phyloP scores from a whole-genome alignment of 345 rosid species.

The Gossypium arboreum region DNA sequence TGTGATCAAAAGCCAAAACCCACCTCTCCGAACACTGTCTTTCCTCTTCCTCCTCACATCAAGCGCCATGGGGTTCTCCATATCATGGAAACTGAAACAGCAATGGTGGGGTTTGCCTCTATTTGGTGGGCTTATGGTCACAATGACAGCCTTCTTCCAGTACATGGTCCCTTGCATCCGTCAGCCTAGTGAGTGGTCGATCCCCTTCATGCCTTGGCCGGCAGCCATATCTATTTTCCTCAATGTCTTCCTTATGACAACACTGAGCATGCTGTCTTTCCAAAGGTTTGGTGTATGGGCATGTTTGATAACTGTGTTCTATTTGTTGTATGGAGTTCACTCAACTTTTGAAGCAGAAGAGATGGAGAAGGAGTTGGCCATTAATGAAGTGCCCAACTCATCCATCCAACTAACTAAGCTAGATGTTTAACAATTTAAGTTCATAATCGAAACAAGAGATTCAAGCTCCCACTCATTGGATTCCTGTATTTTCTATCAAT shows the following conservation, averaged over 20 bases:
- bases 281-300: conserved; percentile 77
- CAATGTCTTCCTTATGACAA: conserved; percentile 66
- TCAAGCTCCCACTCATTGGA: background rate
- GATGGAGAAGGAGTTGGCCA: conserved; percentile 28
- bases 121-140: conserved; percentile 38
- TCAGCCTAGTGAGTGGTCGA: conserved; percentile 52
- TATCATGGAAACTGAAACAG: conserved; percentile 56
- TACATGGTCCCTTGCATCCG: conserved; percentile 26
- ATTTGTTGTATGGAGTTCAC: conserved; percentile 83
- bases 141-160: conserved; percentile 46
- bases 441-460: conserved; percentile 5
- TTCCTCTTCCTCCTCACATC: conserved; percentile 74
- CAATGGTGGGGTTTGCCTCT: conserved; percentile 53
- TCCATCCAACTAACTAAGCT: conserved; percentile 37
- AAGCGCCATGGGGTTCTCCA: conserved; percentile 54
- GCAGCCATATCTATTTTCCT: conserved; percentile 70
- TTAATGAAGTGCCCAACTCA: conserved; percentile 26
- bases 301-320: conserved; percentile 57
- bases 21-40: conserved; percentile 48
- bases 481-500: background rate
- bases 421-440: conserved; percentile 32
- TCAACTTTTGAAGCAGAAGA: conserved; percentile 81
- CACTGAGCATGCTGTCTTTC: conserved; percentile 51
- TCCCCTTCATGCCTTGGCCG: conserved; percentile 96
- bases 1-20: conserved; percentile 43